Percentiles rank a stretch among this genome's conserved stretches.
Conservation (phyloP, 257 asterid species). For the Solanum chilense region DNA sequence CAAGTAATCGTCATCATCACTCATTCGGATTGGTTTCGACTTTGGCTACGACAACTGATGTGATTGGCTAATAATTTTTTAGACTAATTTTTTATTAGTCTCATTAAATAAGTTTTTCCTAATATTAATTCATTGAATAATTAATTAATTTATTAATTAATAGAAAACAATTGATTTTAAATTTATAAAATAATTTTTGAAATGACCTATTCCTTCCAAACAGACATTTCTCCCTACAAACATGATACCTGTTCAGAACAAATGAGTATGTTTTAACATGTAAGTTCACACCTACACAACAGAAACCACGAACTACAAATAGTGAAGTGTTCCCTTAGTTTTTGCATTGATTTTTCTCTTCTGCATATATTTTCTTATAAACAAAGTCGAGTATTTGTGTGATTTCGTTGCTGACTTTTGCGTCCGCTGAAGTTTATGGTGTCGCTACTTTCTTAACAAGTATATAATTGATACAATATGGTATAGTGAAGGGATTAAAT, state of each 20-base stretch:
- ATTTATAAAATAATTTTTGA: too few species aligned
- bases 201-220: not conserved
- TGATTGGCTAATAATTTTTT: not conserved
- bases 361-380: too few species aligned
- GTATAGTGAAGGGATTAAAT: not conserved
- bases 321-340: not conserved
- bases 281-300: not conserved
- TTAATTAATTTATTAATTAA: too few species aligned
- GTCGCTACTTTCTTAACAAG: not conserved
- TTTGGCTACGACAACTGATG: not conserved
- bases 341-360: not conserved
- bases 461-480: too few species aligned
- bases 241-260: not conserved
- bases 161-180: too few species aligned
- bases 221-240: not conserved
- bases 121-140: not conserved
- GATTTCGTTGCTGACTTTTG: not conserved
- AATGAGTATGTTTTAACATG: not conserved
- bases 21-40: not conserved
- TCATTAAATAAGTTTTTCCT: not conserved
- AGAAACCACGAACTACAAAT: too few species aligned
- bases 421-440: not conserved
- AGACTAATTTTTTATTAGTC: not conserved
- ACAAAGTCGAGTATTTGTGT: too few species aligned
- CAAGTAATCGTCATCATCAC: not conserved